Evolutionary conservation across 306 rosid genomes (phyloP), one percentile per base, ranked within the genome.

Genomic region (Cercis canadensis): DNA sequence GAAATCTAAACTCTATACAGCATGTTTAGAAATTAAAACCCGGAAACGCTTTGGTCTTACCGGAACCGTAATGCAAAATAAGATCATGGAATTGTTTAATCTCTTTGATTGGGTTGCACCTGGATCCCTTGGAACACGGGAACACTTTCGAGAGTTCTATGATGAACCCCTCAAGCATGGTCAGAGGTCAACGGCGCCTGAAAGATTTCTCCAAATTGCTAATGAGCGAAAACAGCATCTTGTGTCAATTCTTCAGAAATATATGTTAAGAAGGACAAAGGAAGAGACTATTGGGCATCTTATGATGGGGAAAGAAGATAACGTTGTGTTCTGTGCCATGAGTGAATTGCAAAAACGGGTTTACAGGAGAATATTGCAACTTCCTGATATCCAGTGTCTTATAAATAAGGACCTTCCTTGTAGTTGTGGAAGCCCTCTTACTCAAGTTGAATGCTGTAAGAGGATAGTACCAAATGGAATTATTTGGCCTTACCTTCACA

Each of bases 241-340:
- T 51, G 90, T 53, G 3, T 11, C 67, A 7, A 87, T 90, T 79
- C 97, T 93, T 85, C 82, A 57, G 62, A 93, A 88, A 80, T 93
- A 90, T 74, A 46, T 93, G 98, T 78, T 93, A 60, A 85, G 98
- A 79, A 81, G 98, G 83, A 90, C 97, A 57, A 93, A 93, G 78
- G 96, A 90, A 75, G 98, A 93, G 80, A 93, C 98, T 55, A 93
- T 93, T 59, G 97, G 98, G 78, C 98, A 93, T 84, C 98, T 93
- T 67, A 88, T 93, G 98, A 84, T 90, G 98, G 98, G 97, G 45
- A 93, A 93, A 88, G 98, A 93, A 84, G 97, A 93, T 84, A 90
- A 93, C 66, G 80, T 90, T 11, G 89, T 93, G 11, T 90, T 90
- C 54, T 93, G 98, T 72, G 86, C 89, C 55, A 93, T 93, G 98